Conservation (phyloP, 1,139 yeast species). For the Protomyces macrosporus region DNA sequence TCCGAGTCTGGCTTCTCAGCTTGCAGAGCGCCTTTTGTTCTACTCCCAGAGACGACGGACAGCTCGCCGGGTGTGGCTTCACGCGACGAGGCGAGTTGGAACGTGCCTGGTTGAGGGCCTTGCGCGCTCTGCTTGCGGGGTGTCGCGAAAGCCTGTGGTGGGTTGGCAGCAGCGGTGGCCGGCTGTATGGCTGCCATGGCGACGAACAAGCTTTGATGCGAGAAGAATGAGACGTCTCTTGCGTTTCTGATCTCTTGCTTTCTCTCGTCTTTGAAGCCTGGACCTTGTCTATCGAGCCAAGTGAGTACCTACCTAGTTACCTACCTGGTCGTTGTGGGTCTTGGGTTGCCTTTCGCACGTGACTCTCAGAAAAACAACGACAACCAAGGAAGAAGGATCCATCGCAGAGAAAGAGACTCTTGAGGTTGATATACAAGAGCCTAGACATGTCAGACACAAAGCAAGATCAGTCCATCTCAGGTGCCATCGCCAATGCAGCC, state of each 20-base stretch:
- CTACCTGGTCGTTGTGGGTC: too few relatives aligned
- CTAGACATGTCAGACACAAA: slow-evolving; percentile 14
- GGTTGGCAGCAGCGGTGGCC: background rate
- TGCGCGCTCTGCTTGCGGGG: background rate
- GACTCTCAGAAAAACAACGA: too few relatives aligned
- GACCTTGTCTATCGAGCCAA: too few relatives aligned
- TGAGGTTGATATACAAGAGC: background rate
- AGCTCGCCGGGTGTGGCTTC: background rate
- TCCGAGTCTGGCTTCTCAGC: slow-evolving; percentile 1
- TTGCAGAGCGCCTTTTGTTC: background rate
- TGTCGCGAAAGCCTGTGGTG: background rate
- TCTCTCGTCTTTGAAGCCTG: too few relatives aligned
- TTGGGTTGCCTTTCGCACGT: too few relatives aligned
- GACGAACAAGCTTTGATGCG: too few relatives aligned
- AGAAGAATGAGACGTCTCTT: too few relatives aligned
- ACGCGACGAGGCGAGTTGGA: background rate
- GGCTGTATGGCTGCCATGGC: too few relatives aligned
- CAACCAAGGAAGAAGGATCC: too few relatives aligned
- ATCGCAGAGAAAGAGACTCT: too few relatives aligned
- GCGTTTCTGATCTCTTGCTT: too few relatives aligned
- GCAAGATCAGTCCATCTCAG: slow-evolving; percentile 14
- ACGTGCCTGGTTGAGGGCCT: background rate
- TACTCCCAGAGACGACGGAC: background rate
- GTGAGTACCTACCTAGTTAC: too few relatives aligned
- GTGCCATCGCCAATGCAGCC: slow-evolving; percentile 23